Percentiles rank a stretch among this genome's conserved stretches.
Conservation (phyloP, 1,139 yeast species). For the Taiozyma sp. region DNA sequence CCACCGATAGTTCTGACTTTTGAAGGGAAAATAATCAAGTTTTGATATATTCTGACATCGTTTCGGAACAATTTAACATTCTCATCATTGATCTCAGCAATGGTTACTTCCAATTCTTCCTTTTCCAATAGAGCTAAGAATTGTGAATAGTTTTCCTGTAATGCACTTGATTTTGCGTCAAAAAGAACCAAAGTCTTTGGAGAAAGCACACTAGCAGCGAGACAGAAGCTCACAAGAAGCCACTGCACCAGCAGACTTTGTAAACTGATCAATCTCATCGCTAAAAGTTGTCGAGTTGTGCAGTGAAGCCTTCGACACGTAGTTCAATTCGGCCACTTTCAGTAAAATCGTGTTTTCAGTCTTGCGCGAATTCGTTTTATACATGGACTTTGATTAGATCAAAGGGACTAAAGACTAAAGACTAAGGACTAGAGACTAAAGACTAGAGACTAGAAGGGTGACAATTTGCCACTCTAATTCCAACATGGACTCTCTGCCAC, state of each 20-base stretch:
- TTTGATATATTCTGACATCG: slow-evolving; percentile 43
- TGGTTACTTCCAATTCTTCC: slow-evolving; percentile 6
- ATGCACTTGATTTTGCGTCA: slow-evolving; percentile 27
- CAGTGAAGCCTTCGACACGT: not conserved
- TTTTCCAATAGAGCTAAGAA: slow-evolving; percentile 1
- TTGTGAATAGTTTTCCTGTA: slow-evolving; percentile 1
- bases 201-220: slow-evolving; percentile 3
- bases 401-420: not conserved
- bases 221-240: not conserved
- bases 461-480: not conserved
- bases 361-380: not conserved
- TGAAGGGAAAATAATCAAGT: slow-evolving; percentile 49
- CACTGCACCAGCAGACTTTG: not conserved
- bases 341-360: not conserved
- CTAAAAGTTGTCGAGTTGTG: not conserved
- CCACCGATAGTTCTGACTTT: slow-evolving; percentile 37
- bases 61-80: slow-evolving; percentile 33
- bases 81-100: slow-evolving; percentile 15
- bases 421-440: too few species aligned
- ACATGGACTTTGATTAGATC: not conserved
- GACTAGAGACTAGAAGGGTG: not conserved
- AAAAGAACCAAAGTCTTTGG: slow-evolving; percentile 30
- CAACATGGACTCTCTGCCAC: not conserved
- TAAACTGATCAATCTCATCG: not conserved
- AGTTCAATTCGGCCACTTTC: not conserved